Evolutionary conservation across 352 stramenopile genomes (phyloP).

Genomic region (Phytopythium delawarense): DNA sequence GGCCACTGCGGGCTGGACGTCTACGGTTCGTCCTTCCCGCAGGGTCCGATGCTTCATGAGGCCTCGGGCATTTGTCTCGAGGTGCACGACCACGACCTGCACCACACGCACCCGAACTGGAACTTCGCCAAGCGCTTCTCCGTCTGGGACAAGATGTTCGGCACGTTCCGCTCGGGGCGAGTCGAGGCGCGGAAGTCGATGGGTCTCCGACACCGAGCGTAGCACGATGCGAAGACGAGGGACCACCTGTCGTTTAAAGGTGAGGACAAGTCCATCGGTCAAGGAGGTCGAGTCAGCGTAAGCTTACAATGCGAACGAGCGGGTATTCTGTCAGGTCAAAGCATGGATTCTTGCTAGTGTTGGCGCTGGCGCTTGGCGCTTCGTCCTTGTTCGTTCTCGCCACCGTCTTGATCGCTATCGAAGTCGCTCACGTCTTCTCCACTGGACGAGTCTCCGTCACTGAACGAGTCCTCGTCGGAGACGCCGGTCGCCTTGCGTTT

Average conservation of each 20-base stretch:
- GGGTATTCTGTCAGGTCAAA: not conserved
- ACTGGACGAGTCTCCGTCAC: conserved; percentile 36
- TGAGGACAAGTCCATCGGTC: not conserved
- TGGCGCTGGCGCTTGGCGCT: conserved; percentile 10
- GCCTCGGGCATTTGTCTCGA: conserved; percentile 32
- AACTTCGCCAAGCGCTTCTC: conserved; percentile 75
- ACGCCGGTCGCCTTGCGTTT: conserved; percentile 11
- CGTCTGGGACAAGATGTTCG: conserved; percentile 62
- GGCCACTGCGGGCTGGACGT: conserved; percentile 55
- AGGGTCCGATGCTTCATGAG: conserved; percentile 38
- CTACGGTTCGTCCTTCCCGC: conserved; percentile 57
- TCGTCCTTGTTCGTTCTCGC: not conserved
- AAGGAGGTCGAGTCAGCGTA: not conserved
- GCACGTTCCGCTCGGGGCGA: conserved; percentile 33
- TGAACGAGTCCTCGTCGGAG: conserved; percentile 33
- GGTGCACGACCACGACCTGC: conserved; percentile 58
- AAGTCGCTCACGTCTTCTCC: conserved; percentile 21
- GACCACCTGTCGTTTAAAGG: not conserved
- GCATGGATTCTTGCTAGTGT: not conserved
- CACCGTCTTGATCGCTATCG: conserved; percentile 14
- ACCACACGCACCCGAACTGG: conserved; percentile 50
- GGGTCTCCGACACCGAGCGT: not conserved
- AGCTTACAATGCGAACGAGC: not conserved
- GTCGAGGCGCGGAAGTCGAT: not conserved
- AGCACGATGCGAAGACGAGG: not conserved